Percentiles rank a stretch among this genome's conserved stretches.
These are phyloP conservation scores for Kwoniella newhampshirensis DNA, from an alignment of 768 basidiomycete genomes.

Conservation along the genomic window DNA sequence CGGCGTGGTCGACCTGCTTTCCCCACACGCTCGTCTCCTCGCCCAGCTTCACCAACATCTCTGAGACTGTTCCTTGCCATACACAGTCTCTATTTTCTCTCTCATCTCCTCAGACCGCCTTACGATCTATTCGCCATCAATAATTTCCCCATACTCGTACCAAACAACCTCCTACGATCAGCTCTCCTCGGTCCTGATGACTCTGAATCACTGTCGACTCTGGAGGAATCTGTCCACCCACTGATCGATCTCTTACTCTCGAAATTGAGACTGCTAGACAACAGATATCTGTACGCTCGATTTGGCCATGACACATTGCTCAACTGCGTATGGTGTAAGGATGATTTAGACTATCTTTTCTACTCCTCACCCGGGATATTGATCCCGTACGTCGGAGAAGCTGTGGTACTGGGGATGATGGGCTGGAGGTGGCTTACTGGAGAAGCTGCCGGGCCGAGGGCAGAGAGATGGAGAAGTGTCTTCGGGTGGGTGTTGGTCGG, in stretches of 20 bases:
- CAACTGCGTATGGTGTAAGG: slow-evolving; percentile 35
- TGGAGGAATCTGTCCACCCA: slow-evolving; percentile 2
- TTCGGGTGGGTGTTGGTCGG: slow-evolving; percentile 26
- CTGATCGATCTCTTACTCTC: slow-evolving; percentile 29
- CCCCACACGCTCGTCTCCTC: slow-evolving; percentile 4
- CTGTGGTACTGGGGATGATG: slow-evolving; percentile 24
- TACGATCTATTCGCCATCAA: slow-evolving; percentile 41
- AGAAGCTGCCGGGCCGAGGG: background rate
- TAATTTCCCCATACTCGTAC: slow-evolving; percentile 28
- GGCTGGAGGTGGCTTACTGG: slow-evolving; percentile 2
- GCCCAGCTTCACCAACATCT: slow-evolving; percentile 12
- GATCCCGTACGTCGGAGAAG: slow-evolving; percentile 25
- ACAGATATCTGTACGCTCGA: slow-evolving; percentile 35
- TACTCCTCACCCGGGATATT: slow-evolving; percentile 22
- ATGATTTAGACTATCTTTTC: slow-evolving; percentile 24
- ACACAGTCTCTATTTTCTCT: slow-evolving; percentile 32
- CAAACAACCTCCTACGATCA: slow-evolving; percentile 25
- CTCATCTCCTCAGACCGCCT: slow-evolving; percentile 29
- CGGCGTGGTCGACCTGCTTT: slow-evolving; percentile 7
- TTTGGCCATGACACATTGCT: slow-evolving; percentile 36
- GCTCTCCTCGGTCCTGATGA: slow-evolving; percentile 9
- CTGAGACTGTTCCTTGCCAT: slow-evolving; percentile 26
- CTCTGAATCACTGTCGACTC: background rate
- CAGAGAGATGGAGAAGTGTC: slow-evolving; percentile 23
- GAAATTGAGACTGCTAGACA: slow-evolving; percentile 35